phyloP scores from a whole-genome alignment of 768 basidiomycete species.

The Tremella yokohamensis region DNA sequence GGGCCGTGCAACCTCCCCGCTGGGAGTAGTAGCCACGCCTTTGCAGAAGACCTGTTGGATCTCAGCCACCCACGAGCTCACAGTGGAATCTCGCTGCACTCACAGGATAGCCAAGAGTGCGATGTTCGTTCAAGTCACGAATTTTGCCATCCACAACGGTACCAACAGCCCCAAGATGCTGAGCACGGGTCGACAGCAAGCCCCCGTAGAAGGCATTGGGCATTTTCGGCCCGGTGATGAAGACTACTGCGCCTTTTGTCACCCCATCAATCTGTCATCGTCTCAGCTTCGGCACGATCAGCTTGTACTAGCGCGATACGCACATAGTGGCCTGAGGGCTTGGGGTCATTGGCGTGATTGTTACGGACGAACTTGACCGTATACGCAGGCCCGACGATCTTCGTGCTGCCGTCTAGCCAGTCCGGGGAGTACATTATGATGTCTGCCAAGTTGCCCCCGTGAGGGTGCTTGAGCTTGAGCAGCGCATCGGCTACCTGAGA shows the following conservation, averaged over 20 bases:
- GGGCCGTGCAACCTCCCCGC: slow-evolving; percentile 52
- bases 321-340: slow-evolving; percentile 10
- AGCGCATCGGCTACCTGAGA: slow-evolving; percentile 10
- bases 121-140: no score
- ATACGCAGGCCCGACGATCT: slow-evolving; percentile 72
- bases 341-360: neutral
- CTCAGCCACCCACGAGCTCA: neutral
- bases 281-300: no score
- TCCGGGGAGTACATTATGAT: slow-evolving; percentile 56
- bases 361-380: slow-evolving; percentile 59
- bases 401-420: slow-evolving; percentile 49
- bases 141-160: slow-evolving; percentile 9
- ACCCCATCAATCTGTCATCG: slow-evolving; percentile 10
- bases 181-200: slow-evolving; percentile 8
- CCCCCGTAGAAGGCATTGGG: slow-evolving; percentile 16
- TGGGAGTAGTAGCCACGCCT: slow-evolving; percentile 31
- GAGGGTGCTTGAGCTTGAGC: slow-evolving; percentile 6
- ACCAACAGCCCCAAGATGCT: neutral
- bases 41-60: slow-evolving; percentile 15
- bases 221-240: slow-evolving; percentile 2
- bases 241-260: slow-evolving; percentile 2
- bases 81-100: slow-evolving; percentile 12
- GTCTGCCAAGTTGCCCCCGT: slow-evolving; percentile 5
- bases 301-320: no score
- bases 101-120: no score